Conservation (phyloP, 2,329 filamentous ascomycete species). For the Aspergillus flavus region DNA sequence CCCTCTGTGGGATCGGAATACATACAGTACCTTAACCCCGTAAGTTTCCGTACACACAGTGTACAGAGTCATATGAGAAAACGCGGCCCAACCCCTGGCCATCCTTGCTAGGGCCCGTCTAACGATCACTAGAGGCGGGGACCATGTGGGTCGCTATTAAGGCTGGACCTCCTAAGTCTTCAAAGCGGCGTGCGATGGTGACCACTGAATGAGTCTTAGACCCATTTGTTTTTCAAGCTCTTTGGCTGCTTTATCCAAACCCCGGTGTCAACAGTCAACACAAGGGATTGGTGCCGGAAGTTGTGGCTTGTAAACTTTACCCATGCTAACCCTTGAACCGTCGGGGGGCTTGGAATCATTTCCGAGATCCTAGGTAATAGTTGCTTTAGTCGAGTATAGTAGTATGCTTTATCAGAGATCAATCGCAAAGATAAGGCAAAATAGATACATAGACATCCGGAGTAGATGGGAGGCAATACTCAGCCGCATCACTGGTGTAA, state of each 20-base stretch:
- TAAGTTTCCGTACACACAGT: constrained; percentile 4
- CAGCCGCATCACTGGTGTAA: neutral
- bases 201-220: constrained; percentile 9
- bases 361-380: neutral
- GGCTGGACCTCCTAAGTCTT: constrained; percentile 20
- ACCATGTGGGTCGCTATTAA: constrained; percentile 26
- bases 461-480: neutral
- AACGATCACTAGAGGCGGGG: constrained; percentile 27
- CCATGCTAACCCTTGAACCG: neutral
- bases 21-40: neutral
- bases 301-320: constrained; percentile 7
- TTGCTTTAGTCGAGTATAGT: neutral
- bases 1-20: constrained; percentile 8
- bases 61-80: constrained; percentile 7
- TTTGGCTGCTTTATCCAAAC: constrained; percentile 9
- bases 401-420: neutral
- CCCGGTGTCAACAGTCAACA: constrained; percentile 7
- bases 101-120: constrained; percentile 23
- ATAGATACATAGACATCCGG: neutral
- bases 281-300: neutral
- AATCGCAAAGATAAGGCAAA: neutral
- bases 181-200: constrained; percentile 15
- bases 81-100: constrained; percentile 26
- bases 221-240: constrained; percentile 8
- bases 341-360: neutral